These are phyloP conservation scores for Fusarium piperis DNA, from an alignment of 2,329 filamentous ascomycete species.

Conservation along the genomic window DNA sequence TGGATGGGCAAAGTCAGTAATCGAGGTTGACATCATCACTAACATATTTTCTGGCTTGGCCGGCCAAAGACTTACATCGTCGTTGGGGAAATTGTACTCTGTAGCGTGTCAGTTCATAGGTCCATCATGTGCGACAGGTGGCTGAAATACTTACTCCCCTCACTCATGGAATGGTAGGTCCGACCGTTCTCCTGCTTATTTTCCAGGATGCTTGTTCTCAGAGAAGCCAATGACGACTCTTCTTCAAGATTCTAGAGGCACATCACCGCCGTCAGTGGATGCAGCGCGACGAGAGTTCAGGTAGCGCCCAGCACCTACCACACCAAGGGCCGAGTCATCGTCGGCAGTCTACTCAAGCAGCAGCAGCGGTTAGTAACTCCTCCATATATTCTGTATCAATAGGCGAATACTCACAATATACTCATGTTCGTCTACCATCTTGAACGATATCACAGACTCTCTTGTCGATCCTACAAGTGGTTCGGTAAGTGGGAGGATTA, in stretches of 20 bases:
- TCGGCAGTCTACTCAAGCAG: background rate
- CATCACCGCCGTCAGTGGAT: background rate
- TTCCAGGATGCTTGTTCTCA: slow-evolving; percentile 20
- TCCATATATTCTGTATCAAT: background rate
- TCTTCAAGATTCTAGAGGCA: slow-evolving; percentile 5
- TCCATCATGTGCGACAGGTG: background rate
- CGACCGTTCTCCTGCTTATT: slow-evolving; percentile 40
- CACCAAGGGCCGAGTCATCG: background rate
- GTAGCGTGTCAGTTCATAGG: background rate
- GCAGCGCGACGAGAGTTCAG: background rate
- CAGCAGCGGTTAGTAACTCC: background rate
- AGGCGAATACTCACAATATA: background rate
- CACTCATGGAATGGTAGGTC: slow-evolving; percentile 39
- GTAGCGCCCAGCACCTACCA: background rate
- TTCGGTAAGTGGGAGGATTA: background rate
- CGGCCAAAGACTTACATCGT: slow-evolving; percentile 19
- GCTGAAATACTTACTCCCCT: slow-evolving; percentile 34
- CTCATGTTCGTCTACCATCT: background rate
- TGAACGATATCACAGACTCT: background rate
- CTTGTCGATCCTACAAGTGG: background rate
- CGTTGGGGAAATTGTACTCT: slow-evolving; percentile 39
- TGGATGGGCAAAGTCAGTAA: background rate
- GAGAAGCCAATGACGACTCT: slow-evolving; percentile 17
- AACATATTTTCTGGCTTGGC: background rate
- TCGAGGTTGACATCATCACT: background rate